Percentiles rank a stretch among this genome's conserved stretches.
phyloP scores from a whole-genome alignment of 352 stramenopile genomes.

The Phytophthora palmivora region DNA sequence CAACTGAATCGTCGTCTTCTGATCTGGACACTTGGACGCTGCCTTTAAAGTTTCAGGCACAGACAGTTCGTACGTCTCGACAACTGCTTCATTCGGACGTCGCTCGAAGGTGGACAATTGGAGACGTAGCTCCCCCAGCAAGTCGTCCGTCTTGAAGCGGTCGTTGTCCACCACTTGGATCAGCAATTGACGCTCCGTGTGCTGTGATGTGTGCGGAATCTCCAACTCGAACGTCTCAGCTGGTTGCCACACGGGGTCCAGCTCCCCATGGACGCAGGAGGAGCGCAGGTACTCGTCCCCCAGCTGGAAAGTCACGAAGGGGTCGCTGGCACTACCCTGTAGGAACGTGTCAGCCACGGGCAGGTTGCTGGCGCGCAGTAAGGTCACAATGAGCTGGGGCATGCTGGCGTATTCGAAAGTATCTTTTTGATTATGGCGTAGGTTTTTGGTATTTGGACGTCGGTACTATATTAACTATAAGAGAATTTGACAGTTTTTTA shows the following conservation, averaged over 20 bases:
- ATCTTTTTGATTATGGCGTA: background rate
- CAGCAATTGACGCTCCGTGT: constrained; percentile 47
- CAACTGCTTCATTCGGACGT: constrained; percentile 57
- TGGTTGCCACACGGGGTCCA: constrained; percentile 80
- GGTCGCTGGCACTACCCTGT: constrained; percentile 69
- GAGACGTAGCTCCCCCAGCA: constrained; percentile 59
- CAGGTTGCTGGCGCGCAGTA: constrained; percentile 72
- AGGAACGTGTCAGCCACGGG: constrained; percentile 65
- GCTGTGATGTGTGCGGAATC: constrained; percentile 41
- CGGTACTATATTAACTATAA: constrained; percentile 24
- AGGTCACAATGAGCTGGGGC: constrained; percentile 70
- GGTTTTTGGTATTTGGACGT: constrained; percentile 21
- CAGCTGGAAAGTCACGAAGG: constrained; percentile 73
- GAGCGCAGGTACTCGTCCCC: constrained; percentile 58
- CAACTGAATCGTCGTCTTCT: constrained; percentile 50
- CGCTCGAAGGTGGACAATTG: constrained; percentile 57
- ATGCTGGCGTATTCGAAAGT: constrained; percentile 27
- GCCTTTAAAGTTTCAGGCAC: constrained; percentile 53
- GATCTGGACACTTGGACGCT: constrained; percentile 47
- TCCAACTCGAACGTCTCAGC: constrained; percentile 80
- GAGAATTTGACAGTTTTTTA: too few relatives aligned
- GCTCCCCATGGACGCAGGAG: constrained; percentile 49
- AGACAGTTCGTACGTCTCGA: constrained; percentile 56
- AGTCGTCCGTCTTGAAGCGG: constrained; percentile 67
- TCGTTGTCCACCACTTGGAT: constrained; percentile 77